Evolutionary conservation across 257 asterid genomes (phyloP).

Genomic region (Solanum tacnaense): DNA sequence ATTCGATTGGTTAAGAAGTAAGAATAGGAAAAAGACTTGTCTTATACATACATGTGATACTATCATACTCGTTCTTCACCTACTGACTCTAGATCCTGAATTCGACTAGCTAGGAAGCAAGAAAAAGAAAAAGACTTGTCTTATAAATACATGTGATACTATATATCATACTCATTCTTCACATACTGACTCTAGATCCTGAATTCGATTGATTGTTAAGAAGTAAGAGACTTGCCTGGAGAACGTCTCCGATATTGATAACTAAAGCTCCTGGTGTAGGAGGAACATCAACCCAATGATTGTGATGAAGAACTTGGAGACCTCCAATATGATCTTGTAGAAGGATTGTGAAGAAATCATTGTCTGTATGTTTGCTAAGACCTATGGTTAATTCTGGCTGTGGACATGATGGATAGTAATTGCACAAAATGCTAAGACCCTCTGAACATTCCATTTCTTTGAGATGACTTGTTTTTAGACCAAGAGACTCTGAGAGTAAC

Average conservation of each 20-base stretch:
- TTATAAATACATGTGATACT: not conserved
- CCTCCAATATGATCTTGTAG: slow-evolving; percentile 58
- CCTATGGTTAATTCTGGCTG: slow-evolving; percentile 57
- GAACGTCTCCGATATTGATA: slow-evolving; percentile 51
- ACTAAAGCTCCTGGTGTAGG: slow-evolving; percentile 43
- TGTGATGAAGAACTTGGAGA: slow-evolving; percentile 30
- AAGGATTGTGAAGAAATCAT: slow-evolving; percentile 41
- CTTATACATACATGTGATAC: slow-evolving; percentile 1
- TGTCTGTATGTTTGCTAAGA: slow-evolving; percentile 40
- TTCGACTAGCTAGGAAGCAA: not conserved
- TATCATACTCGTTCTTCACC: not conserved
- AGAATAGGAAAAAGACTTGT: slow-evolving; percentile 6
- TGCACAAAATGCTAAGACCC: slow-evolving; percentile 41
- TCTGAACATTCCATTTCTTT: slow-evolving; percentile 35
- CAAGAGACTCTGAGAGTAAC: slow-evolving; percentile 48
- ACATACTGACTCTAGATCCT: not conserved
- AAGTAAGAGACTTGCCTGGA: slow-evolving; percentile 38
- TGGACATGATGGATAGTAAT: slow-evolving; percentile 65
- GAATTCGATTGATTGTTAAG: not conserved
- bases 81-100: not conserved
- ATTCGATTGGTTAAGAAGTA: not conserved
- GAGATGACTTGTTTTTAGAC: slow-evolving; percentile 31
- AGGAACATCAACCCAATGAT: slow-evolving; percentile 52
- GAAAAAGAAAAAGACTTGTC: not conserved
- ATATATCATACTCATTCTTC: not conserved